Base-by-base conservation (phyloP, 2,329 filamentous ascomycete species). In the Aspergillus spinulosporus region DNA sequence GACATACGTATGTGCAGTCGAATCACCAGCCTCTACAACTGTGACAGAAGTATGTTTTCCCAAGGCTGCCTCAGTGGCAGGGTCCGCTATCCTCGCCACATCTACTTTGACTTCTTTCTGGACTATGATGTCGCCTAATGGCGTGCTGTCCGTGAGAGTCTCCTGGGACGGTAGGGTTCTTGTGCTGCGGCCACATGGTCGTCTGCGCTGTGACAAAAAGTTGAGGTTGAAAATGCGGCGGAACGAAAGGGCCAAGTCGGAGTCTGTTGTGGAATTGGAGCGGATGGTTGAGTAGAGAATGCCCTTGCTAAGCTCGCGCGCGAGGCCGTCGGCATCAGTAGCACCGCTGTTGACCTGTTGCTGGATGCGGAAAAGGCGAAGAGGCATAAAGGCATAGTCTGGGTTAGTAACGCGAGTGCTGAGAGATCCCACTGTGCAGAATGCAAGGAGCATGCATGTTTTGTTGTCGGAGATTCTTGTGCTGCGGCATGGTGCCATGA, bases 351-450 rank as follows among this genome's bases (percentile, higher is more conserved):
- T 82, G 0, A 84, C 79, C 59, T 87, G 81, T 69, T 90, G 88
- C 56, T 86, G 85, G 5, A 82, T 76, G 61, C 83, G 85, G 75
- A 89, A 89, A 61, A 89, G 84, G 44, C 74, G 81, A 31, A 89
- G 73, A 0, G 87, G 85, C 1, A 82, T 77, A 61, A 88, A 87
- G 54, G 80, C 78, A 64, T 83, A 82, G 29, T 79, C 78, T 1
- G 80, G 74, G 21, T 80, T 79, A 2, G 75, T 73, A 5, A 82
- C 69, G 34, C 77, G 78, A 12, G 78, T 77, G 61, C 88, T 83
- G 29, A 89, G 83, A 1, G 83, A 83, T 14, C 86, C 81, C 42
- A 89, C 80, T 12, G 85, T 73, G 45, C 81, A 81, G 67, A 89
- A 83, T n/a, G 81, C 82, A 68, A 66, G 76, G 65, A 60, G 74